Conservation (phyloP, 1,284 basidiomycete genomes). For the Agaricales sp. region DNA sequence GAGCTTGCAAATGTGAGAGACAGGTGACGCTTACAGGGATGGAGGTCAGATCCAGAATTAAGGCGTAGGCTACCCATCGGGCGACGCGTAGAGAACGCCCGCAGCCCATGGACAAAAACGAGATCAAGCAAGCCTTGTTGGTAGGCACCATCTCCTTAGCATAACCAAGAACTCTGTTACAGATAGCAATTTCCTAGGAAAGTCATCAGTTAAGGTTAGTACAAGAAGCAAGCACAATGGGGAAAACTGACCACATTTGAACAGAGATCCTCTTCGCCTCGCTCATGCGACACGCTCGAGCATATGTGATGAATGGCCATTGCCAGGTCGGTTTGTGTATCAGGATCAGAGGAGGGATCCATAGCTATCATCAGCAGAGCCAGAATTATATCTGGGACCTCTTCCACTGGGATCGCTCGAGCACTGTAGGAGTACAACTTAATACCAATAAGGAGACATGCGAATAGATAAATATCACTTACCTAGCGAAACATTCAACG, state of each 20-base stretch:
- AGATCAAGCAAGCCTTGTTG: conserved; percentile 38
- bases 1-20: conserved; percentile 2
- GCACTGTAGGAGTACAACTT: no score
- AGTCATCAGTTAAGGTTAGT: not conserved
- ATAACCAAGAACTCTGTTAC: conserved; percentile 30
- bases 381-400: conserved; percentile 40
- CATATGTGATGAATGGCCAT: conserved; percentile 36
- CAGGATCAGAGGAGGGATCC: conserved; percentile 34
- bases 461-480: not conserved
- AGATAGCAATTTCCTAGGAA: conserved; percentile 36
- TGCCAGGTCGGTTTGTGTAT: conserved; percentile 34
- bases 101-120: conserved; percentile 40
- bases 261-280: conserved; percentile 16
- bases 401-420: conserved; percentile 22
- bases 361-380: conserved; percentile 43
- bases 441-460: no score
- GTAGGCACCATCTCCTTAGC: conserved; percentile 22
- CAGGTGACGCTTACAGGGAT: conserved; percentile 19
- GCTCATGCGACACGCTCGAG: conserved; percentile 20
- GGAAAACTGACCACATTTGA: conserved; percentile 21
- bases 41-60: conserved; percentile 22
- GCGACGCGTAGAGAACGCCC: conserved; percentile 42
- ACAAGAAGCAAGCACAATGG: not conserved
- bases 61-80: conserved; percentile 38
- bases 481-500: conserved; percentile 3